Conservation (phyloP, 2,329 filamentous ascomycete species). For the Fusarium nurragi region DNA sequence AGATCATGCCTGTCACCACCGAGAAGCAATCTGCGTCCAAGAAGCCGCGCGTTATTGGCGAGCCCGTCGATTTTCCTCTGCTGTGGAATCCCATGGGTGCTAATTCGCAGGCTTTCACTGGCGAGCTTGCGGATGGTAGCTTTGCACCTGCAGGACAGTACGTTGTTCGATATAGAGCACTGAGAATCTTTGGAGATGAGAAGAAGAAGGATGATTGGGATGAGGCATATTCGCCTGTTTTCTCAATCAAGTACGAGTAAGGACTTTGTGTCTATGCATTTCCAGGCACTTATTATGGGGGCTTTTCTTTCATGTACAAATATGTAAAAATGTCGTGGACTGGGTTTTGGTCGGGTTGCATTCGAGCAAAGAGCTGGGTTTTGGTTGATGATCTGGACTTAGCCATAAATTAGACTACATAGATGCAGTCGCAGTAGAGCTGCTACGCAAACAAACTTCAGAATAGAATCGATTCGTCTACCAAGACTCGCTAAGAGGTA, state of each 20-base stretch:
- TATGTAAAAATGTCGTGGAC: neutral
- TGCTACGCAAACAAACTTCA: neutral
- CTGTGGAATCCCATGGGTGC: constrained; percentile 45
- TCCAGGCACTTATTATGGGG: neutral
- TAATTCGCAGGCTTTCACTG: constrained; percentile 53
- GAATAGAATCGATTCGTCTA: neutral
- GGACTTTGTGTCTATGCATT: neutral
- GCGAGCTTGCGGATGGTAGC: constrained; percentile 56
- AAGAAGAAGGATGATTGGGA: constrained; percentile 59
- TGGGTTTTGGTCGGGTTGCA: neutral
- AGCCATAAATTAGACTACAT: neutral
- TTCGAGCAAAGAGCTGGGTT: neutral
- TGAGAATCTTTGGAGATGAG: constrained; percentile 62
- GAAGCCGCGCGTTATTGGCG: constrained; percentile 53
- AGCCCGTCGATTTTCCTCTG: constrained; percentile 55
- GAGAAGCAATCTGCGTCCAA: constrained; percentile 38
- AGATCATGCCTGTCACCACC: constrained; percentile 53
- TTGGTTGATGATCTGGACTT: neutral
- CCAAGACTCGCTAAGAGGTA: neutral
- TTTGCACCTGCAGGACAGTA: constrained; percentile 62
- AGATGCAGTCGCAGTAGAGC: neutral
- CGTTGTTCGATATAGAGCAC: constrained; percentile 58
- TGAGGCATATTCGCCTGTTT: constrained; percentile 51
- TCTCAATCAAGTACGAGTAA: constrained; percentile 56
- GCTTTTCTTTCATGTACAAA: constrained; percentile 12